Percentiles rank a stretch among this genome's conserved stretches.
Evolutionary conservation across 1,139 yeast genomes (phyloP).

Genomic region (Magnusiomyces suaveolens): DNA sequence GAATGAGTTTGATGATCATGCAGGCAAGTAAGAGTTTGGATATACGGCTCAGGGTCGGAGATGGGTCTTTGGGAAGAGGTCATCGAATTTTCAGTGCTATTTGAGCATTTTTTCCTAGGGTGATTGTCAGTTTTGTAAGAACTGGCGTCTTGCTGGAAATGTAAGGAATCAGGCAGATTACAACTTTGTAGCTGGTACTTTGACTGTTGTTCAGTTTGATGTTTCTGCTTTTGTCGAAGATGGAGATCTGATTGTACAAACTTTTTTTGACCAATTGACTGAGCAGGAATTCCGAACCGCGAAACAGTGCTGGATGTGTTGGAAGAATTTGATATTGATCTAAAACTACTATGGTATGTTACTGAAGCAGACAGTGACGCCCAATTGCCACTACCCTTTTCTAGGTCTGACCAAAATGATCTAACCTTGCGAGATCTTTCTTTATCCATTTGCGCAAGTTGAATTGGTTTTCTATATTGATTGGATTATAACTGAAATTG

Average conservation of each 20-base stretch:
- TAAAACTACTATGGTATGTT: constrained; percentile 6
- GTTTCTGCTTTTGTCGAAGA: no score
- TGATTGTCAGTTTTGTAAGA: no score
- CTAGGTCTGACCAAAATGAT: constrained; percentile 28
- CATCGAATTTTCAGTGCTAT: no score
- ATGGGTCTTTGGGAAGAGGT: no score
- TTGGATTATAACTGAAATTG: not conserved
- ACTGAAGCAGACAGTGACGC: constrained; percentile 14
- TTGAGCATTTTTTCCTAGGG: no score
- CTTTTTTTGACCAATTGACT: constrained; percentile 17
- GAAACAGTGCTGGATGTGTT: constrained; percentile 6
- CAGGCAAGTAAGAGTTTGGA: no score
- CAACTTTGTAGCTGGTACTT: no score
- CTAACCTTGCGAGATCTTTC: constrained; percentile 21
- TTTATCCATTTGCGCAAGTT: constrained; percentile 2
- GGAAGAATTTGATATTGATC: not conserved
- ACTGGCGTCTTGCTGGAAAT: no score
- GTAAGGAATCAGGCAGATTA: no score
- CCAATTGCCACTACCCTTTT: constrained; percentile 18
- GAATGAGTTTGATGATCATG: no score
- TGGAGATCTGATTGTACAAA: constrained; percentile 21
- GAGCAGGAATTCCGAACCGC: not conserved
- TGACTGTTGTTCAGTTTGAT: no score
- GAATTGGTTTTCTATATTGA: not conserved
- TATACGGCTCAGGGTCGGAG: no score